Conservation (phyloP, 139 green algal species). For the Yamagishiella unicocca region DNA sequence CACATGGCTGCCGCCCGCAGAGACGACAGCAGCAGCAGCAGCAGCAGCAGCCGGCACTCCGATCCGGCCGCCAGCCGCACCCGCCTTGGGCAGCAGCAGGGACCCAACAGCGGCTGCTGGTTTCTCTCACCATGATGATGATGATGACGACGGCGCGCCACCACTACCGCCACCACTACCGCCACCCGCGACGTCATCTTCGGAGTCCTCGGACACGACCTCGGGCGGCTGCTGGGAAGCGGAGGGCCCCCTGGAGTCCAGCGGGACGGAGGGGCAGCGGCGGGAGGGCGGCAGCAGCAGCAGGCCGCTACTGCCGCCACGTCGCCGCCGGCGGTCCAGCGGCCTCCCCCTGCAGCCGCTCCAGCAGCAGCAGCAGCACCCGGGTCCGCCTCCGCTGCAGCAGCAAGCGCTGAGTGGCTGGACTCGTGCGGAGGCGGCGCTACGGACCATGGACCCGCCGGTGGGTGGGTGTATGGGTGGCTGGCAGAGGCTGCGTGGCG, state of each 20-base stretch:
- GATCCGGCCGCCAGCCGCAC: not conserved
- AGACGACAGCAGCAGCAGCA: no score
- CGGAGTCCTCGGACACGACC: no score
- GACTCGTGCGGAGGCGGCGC: not conserved
- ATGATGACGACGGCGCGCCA: not conserved
- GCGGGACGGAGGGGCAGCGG: not conserved
- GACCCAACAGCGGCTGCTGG: not conserved
- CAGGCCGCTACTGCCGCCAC: not conserved
- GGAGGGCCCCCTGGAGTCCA: not conserved
- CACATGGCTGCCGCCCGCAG: no score
- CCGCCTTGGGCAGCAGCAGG: not conserved
- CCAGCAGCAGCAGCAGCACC: not conserved
- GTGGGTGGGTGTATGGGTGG: not conserved
- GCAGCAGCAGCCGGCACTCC: not conserved
- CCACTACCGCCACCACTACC: no score
- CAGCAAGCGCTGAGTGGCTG: not conserved
- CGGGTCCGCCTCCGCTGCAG: no score
- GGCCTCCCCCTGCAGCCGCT: not conserved
- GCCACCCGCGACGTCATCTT: no score
- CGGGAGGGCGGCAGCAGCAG: not conserved
- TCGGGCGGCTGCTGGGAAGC: not conserved
- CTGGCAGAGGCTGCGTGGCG: not conserved
- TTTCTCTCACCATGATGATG: not conserved
- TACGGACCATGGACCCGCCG: not conserved
- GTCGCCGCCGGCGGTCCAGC: not conserved